A percentile compares a stretch with the other conserved stretches of the same genome.
Conservation (phyloP, 495 filamentous ascomycete species). For the Halenospora varia region DNA sequence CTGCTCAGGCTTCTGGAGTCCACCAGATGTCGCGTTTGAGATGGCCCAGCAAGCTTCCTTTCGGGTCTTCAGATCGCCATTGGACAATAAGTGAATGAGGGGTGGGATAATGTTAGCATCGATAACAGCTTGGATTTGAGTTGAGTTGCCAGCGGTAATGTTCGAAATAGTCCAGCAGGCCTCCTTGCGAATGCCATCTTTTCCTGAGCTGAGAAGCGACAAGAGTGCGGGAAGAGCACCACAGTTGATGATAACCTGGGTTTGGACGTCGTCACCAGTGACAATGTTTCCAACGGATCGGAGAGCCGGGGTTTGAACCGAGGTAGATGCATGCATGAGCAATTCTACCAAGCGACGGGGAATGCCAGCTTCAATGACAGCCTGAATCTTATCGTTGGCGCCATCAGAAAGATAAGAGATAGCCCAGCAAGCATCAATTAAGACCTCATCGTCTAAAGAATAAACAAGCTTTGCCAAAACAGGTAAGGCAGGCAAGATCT, state of each 20-base stretch:
- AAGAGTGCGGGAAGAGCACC: constrained; percentile 88
- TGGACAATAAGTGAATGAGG: constrained; percentile 89
- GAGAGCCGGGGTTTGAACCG: constrained; percentile 95
- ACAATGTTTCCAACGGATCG: constrained; percentile 99
- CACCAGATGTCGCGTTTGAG: constrained; percentile 96
- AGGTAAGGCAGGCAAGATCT: constrained; percentile 96
- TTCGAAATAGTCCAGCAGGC: constrained; percentile 99
- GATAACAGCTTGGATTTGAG: constrained; percentile 94
- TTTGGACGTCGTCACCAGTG: constrained; percentile 97
- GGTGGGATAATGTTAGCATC: constrained; percentile 96
- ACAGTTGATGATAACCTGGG: constrained; percentile 99
- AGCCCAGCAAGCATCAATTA: constrained; percentile 99
- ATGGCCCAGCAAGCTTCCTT: constrained; percentile 99
- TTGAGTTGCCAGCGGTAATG: constrained; percentile 96
- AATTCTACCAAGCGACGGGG: constrained; percentile 96
- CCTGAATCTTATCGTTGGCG: constrained; percentile 98
- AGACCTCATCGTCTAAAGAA: constrained; percentile 95
- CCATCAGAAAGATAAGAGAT: constrained; percentile 99
- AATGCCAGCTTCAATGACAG: constrained; percentile 97
- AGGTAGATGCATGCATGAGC: constrained; percentile 98
- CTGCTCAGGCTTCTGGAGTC: constrained; percentile 97
- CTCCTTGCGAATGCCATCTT: constrained; percentile 99
- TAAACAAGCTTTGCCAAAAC: constrained; percentile 97
- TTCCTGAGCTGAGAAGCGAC: constrained; percentile 88
- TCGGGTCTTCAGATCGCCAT: constrained; percentile 98